Percentiles rank a stretch among this genome's conserved stretches.
phyloP scores from a whole-genome alignment of 2,329 filamentous ascomycete genomes.

The Microdochium nivale region DNA sequence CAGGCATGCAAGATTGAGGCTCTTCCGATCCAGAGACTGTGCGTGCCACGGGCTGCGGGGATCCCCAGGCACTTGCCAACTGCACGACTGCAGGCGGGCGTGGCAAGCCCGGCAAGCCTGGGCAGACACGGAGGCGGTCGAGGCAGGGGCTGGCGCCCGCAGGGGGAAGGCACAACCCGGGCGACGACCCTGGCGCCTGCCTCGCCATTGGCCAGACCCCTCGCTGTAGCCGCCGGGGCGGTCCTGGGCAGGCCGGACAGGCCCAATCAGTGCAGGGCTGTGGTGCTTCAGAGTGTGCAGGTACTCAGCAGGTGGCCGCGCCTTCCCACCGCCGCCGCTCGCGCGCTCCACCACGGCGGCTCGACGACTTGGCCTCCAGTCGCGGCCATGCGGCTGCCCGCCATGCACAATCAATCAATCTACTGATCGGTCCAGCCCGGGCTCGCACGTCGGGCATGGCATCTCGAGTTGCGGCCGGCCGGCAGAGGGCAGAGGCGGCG shows the following conservation, averaged over 20 bases:
- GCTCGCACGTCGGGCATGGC: not conserved
- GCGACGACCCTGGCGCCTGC: not conserved
- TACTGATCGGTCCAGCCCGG: not conserved
- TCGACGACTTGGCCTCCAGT: not conserved
- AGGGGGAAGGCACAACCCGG: not conserved
- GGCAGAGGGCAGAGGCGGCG: not conserved
- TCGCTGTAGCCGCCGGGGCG: not conserved
- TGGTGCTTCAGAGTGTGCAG: not conserved
- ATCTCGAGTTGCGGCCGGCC: not conserved
- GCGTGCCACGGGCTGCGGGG: not conserved
- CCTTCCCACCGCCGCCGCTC: not conserved
- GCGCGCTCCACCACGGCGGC: not conserved
- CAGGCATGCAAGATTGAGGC: too few relatives aligned
- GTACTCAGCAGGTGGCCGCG: not conserved
- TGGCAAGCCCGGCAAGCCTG: too few relatives aligned
- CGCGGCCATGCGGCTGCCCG: not conserved
- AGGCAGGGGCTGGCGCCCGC: not conserved
- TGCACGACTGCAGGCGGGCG: too few relatives aligned
- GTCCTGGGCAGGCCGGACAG: not conserved
- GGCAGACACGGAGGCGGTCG: not conserved
- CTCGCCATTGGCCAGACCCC: not conserved
- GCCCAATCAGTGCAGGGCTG: not conserved
- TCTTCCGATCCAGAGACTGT: too few relatives aligned
- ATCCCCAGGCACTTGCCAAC: too few relatives aligned
- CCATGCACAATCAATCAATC: not conserved